These are phyloP conservation scores for Yamadazyma epiphylla DNA, from an alignment of 1,139 yeast species.

Conservation along the genomic window DNA sequence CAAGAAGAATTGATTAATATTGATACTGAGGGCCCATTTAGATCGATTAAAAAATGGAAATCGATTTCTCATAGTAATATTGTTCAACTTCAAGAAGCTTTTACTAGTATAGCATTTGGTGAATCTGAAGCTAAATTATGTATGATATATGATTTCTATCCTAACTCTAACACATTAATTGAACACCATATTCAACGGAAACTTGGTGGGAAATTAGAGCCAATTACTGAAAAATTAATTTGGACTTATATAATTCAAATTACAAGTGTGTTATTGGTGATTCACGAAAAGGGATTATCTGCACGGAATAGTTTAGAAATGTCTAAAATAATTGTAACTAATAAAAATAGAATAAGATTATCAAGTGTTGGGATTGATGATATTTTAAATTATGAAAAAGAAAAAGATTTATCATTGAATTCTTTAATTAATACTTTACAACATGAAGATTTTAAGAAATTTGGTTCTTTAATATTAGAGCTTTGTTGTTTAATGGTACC, in stretches of 20 bases:
- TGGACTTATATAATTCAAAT: slow-evolving; percentile 80
- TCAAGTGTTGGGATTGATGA: slow-evolving; percentile 73
- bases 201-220: slow-evolving; percentile 31
- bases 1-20: slow-evolving; percentile 43
- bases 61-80: slow-evolving; percentile 53
- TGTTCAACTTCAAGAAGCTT: slow-evolving; percentile 72
- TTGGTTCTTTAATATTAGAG: slow-evolving; percentile 60
- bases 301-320: slow-evolving; percentile 60
- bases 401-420: slow-evolving; percentile 16
- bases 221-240: slow-evolving; percentile 59
- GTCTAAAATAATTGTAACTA: slow-evolving; percentile 69
- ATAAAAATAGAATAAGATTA: slow-evolving; percentile 65
- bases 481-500: slow-evolving; percentile 48
- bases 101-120: slow-evolving; percentile 84
- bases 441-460: slow-evolving; percentile 47
- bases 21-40: slow-evolving; percentile 50
- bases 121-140: slow-evolving; percentile 51
- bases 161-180: slow-evolving; percentile 25
- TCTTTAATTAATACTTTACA: slow-evolving; percentile 28
- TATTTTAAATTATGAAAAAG: slow-evolving; percentile 47
- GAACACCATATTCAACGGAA: slow-evolving; percentile 34
- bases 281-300: slow-evolving; percentile 61
- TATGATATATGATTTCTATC: slow-evolving; percentile 40
- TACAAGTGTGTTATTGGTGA: slow-evolving; percentile 57
- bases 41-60: slow-evolving; percentile 40